Percentiles rank a stretch among this genome's conserved stretches.
Evolutionary conservation across 495 filamentous ascomycete genomes (phyloP).

Genomic region (Patellaria atrata): DNA sequence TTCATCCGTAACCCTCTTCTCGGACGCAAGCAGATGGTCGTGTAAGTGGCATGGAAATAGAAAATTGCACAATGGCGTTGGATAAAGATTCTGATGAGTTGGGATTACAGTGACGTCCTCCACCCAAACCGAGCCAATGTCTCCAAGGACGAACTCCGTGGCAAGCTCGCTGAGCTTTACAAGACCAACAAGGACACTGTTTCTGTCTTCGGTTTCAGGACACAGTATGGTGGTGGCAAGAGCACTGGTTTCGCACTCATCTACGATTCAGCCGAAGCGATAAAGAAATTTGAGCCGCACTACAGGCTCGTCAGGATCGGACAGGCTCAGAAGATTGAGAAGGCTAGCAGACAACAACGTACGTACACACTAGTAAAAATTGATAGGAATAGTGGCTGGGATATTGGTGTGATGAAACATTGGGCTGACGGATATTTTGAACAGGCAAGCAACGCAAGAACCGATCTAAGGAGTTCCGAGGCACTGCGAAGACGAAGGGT

Average conservation of each 20-base stretch:
- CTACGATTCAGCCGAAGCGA: slow-evolving; percentile 90
- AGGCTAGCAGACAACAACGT: slow-evolving; percentile 95
- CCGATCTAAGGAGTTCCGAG: slow-evolving; percentile 93
- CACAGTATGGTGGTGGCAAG: slow-evolving; percentile 98
- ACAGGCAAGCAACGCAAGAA: slow-evolving; percentile 99
- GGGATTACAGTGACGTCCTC: slow-evolving; percentile 75
- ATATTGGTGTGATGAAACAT: not conserved
- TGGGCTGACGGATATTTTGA: slow-evolving; percentile 25
- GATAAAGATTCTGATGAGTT: slow-evolving; percentile 14
- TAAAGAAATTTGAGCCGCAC: slow-evolving; percentile 99
- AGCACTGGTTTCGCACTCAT: slow-evolving; percentile 96
- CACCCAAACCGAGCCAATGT: slow-evolving; percentile 97
- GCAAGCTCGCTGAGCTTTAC: slow-evolving; percentile 90
- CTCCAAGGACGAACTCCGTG: slow-evolving; percentile 94
- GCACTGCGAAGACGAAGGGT: slow-evolving; percentile 83
- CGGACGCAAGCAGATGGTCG: slow-evolving; percentile 98
- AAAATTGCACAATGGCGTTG: not conserved
- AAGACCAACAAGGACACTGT: slow-evolving; percentile 94
- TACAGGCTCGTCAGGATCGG: slow-evolving; percentile 92
- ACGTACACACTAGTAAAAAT: slow-evolving; percentile 36
- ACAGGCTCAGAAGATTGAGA: slow-evolving; percentile 83
- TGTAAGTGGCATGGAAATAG: slow-evolving; percentile 54
- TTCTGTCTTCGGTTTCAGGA: slow-evolving; percentile 94
- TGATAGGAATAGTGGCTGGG: not conserved
- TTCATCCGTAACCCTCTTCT: slow-evolving; percentile 99